Evolutionary conservation across 139 green algal species (phyloP).

Genomic region (Dunaliella primolecta): DNA sequence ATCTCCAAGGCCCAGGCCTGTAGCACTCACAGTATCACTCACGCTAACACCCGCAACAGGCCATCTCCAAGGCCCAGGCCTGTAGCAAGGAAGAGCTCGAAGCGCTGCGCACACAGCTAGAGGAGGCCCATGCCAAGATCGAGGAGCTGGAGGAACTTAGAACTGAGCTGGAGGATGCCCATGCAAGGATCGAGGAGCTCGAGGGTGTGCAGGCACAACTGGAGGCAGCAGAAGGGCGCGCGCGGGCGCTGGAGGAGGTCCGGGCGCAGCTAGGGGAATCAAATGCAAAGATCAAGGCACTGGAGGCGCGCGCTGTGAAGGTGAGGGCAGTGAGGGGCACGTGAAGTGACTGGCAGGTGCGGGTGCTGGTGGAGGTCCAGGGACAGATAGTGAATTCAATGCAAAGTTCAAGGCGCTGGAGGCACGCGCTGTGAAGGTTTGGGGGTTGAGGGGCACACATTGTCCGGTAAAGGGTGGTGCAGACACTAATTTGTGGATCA

Average conservation of each 20-base stretch:
- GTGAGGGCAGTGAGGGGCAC: background rate
- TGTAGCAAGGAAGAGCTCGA: background rate
- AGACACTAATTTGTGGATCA: no score
- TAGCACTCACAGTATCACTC: no score
- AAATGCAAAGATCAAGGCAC: background rate
- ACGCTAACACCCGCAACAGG: no score
- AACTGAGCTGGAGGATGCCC: background rate
- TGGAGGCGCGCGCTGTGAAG: background rate
- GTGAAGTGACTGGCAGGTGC: background rate
- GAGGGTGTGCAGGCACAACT: background rate
- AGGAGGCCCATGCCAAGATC: slow-evolving; percentile 11
- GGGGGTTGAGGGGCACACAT: no score
- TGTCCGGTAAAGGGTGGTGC: no score
- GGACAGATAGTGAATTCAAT: background rate
- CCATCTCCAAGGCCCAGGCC: slow-evolving; percentile 4
- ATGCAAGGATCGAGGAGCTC: background rate
- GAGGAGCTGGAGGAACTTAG: background rate
- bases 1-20: slow-evolving; percentile 1
- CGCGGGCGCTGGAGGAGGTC: background rate
- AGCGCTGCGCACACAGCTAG: slow-evolving; percentile 2
- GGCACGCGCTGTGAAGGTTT: background rate
- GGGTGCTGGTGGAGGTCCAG: background rate
- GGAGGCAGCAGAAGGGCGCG: background rate
- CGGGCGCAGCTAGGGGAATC: background rate
- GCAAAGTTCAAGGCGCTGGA: background rate